Base-by-base conservation (phyloP, 768 basidiomycete species). In the Saitozyma podzolica region DNA sequence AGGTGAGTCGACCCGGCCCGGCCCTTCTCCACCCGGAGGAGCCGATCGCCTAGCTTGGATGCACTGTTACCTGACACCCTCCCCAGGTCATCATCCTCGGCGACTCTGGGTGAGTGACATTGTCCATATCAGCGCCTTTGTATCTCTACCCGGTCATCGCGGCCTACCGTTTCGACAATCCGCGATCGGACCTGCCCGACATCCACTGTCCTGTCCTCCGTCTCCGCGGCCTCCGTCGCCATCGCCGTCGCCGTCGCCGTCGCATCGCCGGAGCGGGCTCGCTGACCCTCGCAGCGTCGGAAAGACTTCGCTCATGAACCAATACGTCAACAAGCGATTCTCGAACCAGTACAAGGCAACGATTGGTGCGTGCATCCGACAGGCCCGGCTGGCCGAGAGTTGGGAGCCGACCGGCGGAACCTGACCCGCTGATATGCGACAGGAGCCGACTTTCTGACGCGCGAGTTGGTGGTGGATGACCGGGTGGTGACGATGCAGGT, bases 261-360 rank as follows among this genome's bases (percentile, higher is more conserved):
- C 17, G 14, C 14, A 17, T 14, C 47, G 17, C 29, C 29, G 29
- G 29, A 29, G 29, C 29, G 29, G 29, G 29, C 29, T 5, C 20
- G 49, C 69, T 52, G 11, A 70, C 45, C 37, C 63, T 61, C 55
- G 40, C 48, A 94, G 94, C 61, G 95, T 97, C 80, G 95, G 94
- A 49, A 98, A 98, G 89, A 98, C 96, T 48, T 98, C 95, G 39
- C 89, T 99, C 74, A 99, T 99, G 96, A 97, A 97, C 84, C 96
- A 99, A 82, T 98, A 96, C 83, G 96, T 99, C 68, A 98, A 97
- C 86, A 98, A 97, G 82, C 89, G 96, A 65, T 99, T 98, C 82
- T 92, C 90, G 80, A 96, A 94, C 82, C 95, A 97, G 83, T 99
- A 99, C 86, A 98, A 98, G 83, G 96, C 96, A 16, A 98, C 96